Base-by-base conservation (phyloP, 768 basidiomycete species). In the Lentinula sp. region DNA sequence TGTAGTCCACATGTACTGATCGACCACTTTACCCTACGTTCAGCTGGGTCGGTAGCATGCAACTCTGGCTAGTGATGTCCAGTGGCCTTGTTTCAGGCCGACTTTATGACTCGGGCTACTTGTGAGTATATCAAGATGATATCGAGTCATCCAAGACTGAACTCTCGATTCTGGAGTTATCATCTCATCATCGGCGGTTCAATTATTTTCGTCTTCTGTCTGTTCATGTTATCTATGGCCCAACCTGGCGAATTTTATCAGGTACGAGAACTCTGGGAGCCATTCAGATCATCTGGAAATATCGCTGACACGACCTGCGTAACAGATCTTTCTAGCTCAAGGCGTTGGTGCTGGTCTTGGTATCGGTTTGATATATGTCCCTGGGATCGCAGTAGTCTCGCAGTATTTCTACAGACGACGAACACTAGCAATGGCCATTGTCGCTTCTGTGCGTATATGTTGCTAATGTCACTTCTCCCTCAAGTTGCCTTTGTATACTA, bases 261-360 rank as follows among this genome's bases (percentile, higher is more conserved):
- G 46, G 61, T 57, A 23, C 8, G 57, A 20, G 8, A 20, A 55
- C 3, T 23, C 10, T 41, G 4, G 23, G 7, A 56, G 16, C 20
- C 5, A 4, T 15, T 5, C 23, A 6, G 15, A 56, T 23, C 6
- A 23, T 32, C 6, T 18, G 20, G 15, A 9, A 41, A 16, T 55
- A 1, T 39, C 23, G 6, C 18, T 51, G 50, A 51, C 18, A 23
- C 18, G n/a, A 15, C 13, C 16, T n/a, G 23, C 4, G 39, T 36
- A 28, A 28, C 28, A 60, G 61, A 32, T 62, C 16, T 62, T 62
- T 45, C 39, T 62, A 18, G 69, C 77, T 0, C 80, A 79, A 64
- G 85, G 84, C 10, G 54, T 81, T 6, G 76, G 76, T 4, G 64
- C 79, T 16, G 81, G 85, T 12, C 73, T 85, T 32, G 82, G 81